Evolutionary conservation across 306 rosid genomes (phyloP).

Genomic region (Vicia villosa): DNA sequence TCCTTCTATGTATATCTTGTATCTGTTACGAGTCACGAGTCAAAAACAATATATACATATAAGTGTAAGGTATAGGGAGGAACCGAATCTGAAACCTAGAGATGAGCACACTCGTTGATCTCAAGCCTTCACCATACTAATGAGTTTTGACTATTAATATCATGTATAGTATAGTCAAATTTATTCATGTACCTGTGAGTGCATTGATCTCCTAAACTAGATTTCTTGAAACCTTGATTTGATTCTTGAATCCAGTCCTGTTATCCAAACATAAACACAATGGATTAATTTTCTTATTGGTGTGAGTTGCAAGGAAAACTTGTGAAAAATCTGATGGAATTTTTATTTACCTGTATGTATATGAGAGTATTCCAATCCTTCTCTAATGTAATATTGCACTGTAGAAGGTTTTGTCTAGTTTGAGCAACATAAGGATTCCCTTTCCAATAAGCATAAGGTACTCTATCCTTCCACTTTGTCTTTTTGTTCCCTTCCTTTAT

Average conservation of each 20-base stretch:
- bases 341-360: slow-evolving; percentile 56
- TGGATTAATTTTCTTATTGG: neutral
- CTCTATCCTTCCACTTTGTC: slow-evolving; percentile 70
- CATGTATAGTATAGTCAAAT: too few species aligned
- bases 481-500: slow-evolving; percentile 72
- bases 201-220: slow-evolving; percentile 74
- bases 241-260: slow-evolving; percentile 80
- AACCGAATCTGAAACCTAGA: too few species aligned
- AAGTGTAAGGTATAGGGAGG: too few species aligned
- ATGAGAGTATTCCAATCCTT: slow-evolving; percentile 71
- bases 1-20: slow-evolving; percentile 88
- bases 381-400: slow-evolving; percentile 63
- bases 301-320: neutral
- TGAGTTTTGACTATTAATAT: too few species aligned
- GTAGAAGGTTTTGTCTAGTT: slow-evolving; percentile 63
- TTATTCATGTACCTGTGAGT: too few species aligned
- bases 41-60: too few species aligned
- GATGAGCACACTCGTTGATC: too few species aligned
- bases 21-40: slow-evolving; percentile 46
- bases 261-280: neutral
- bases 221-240: slow-evolving; percentile 65
- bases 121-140: too few species aligned
- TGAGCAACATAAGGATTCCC: slow-evolving; percentile 78
- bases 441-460: slow-evolving; percentile 84
- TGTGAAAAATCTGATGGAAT: neutral